Conservation (phyloP, 768 basidiomycete species). For the Russula sp. region DNA sequence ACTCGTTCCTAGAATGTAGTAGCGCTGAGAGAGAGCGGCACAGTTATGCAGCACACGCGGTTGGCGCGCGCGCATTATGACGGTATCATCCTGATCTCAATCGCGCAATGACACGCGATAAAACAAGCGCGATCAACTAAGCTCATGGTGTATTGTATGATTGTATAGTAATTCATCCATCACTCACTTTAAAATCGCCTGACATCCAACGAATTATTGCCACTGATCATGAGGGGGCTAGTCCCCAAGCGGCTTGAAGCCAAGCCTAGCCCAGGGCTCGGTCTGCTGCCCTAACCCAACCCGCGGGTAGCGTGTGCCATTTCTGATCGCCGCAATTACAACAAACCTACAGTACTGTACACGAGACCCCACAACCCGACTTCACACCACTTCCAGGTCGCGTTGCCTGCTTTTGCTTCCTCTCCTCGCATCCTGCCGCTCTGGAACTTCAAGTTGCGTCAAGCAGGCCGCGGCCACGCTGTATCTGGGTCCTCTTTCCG, state of each 20-base stretch:
- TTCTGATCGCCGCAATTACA: constrained; percentile 10
- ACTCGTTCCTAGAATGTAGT: neutral
- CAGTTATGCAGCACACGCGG: neutral
- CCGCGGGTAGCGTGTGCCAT: neutral
- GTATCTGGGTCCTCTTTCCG: constrained; percentile 49
- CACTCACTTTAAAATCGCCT: neutral
- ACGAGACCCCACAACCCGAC: neutral
- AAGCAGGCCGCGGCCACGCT: constrained; percentile 70
- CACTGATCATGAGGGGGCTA: neutral
- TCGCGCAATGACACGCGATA: neutral
- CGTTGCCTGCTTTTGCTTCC: neutral
- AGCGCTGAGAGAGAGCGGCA: neutral
- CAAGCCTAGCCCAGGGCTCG: neutral
- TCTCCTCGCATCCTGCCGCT: neutral
- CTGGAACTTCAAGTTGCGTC: neutral
- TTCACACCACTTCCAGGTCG: neutral
- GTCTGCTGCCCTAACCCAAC: neutral
- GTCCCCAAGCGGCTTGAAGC: constrained; percentile 3
- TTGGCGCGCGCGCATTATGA: constrained; percentile 10
- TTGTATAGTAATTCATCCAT: too few species aligned
- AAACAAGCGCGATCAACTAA: neutral
- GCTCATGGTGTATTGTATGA: too few species aligned
- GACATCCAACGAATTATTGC: neutral
- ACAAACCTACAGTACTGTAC: neutral
- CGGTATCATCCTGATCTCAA: constrained; percentile 4